Percentiles rank a stretch among this genome's conserved stretches.
phyloP scores from a whole-genome alignment of 306 rosid species.

The Rubus parviflorus region DNA sequence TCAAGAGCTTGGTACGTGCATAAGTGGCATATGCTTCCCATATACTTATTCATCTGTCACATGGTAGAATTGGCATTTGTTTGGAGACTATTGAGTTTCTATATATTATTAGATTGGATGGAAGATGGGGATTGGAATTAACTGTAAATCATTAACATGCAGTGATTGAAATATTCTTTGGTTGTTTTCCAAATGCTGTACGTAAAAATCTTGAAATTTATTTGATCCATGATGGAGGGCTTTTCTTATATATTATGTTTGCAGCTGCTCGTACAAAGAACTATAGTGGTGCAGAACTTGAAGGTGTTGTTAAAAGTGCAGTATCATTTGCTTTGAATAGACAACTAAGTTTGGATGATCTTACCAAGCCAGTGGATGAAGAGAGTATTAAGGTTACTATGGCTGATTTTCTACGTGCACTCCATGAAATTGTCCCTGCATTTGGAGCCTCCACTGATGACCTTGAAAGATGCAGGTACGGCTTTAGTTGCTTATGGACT shows the following conservation, averaged over 20 bases:
- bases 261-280: slow-evolving; percentile 98
- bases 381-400: slow-evolving; percentile 90
- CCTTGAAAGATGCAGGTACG: slow-evolving; percentile 93
- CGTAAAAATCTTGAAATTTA: neutral
- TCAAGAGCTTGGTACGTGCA: slow-evolving; percentile 81
- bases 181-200: neutral
- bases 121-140: neutral
- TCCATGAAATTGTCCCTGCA: slow-evolving; percentile 77
- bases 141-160: neutral
- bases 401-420: slow-evolving; percentile 92
- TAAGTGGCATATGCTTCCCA: slow-evolving; percentile 26
- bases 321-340: slow-evolving; percentile 95
- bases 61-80: neutral
- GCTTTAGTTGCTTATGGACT: slow-evolving; percentile 10
- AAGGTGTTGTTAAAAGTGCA: slow-evolving; percentile 99
- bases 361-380: slow-evolving; percentile 94
- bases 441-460: slow-evolving; percentile 98
- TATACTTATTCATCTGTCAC: slow-evolving; percentile 20
- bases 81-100: neutral
- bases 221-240: slow-evolving; percentile 15
- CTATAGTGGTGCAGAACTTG: slow-evolving; percentile 99
- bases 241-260: slow-evolving; percentile 20
- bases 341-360: slow-evolving; percentile 89
- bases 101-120: neutral
- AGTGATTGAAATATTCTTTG: neutral